These are phyloP conservation scores for Colletotrichum agaves DNA, from an alignment of 2,329 filamentous ascomycete genomes.

Conservation along the genomic window DNA sequence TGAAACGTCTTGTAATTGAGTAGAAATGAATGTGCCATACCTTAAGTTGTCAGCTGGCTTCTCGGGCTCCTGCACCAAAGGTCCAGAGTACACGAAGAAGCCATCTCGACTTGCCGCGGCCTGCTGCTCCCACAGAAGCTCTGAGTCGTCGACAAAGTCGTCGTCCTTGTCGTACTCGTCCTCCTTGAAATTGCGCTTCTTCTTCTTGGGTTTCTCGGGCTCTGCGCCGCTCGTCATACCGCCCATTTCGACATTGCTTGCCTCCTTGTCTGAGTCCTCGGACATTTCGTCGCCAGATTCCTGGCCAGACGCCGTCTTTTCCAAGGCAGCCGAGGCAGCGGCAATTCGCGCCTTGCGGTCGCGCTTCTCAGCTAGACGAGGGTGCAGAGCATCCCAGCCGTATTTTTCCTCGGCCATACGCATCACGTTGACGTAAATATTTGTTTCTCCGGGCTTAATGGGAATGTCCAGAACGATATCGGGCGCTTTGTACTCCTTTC, in stretches of 20 bases:
- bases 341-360: slow-evolving; percentile 90
- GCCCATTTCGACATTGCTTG: slow-evolving; percentile 90
- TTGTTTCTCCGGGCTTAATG: slow-evolving; percentile 78
- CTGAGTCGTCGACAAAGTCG: slow-evolving; percentile 91
- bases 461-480: slow-evolving; percentile 88
- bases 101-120: slow-evolving; percentile 94
- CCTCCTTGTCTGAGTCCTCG: slow-evolving; percentile 80
- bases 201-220: slow-evolving; percentile 73
- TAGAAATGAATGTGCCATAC: slow-evolving; percentile 52
- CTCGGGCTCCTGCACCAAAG: slow-evolving; percentile 86
- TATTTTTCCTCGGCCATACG: slow-evolving; percentile 93
- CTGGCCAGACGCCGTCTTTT: slow-evolving; percentile 75
- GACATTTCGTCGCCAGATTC: slow-evolving; percentile 87
- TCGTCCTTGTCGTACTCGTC: slow-evolving; percentile 88
- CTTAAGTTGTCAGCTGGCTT: slow-evolving; percentile 64
- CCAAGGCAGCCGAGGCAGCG: slow-evolving; percentile 86
- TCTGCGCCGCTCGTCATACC: slow-evolving; percentile 71
- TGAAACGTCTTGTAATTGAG: slow-evolving; percentile 33
- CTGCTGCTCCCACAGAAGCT: slow-evolving; percentile 94
- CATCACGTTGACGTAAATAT: slow-evolving; percentile 95
- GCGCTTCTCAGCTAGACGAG: slow-evolving; percentile 86
- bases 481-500: slow-evolving; percentile 70
- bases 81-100: slow-evolving; percentile 97
- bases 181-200: slow-evolving; percentile 83
- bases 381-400: slow-evolving; percentile 93